Evolutionary conservation across 179 eudicot genomes (phyloP).

Genomic region (Amaranthus tricolor): DNA sequence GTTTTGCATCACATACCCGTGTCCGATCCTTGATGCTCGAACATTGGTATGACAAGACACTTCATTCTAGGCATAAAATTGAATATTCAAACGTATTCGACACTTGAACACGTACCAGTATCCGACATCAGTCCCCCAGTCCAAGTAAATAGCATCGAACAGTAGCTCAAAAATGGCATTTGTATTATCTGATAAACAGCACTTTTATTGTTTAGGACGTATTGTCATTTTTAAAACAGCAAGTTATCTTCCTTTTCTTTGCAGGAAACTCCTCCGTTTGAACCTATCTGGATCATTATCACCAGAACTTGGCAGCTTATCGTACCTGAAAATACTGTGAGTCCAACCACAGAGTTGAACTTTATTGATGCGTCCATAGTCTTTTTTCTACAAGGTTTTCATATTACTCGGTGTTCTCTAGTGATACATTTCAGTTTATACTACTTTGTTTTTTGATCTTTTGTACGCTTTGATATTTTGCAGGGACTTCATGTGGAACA

Average conservation of each 20-base stretch:
- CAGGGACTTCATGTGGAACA: slow-evolving; percentile 96
- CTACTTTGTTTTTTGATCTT: slow-evolving; percentile 9
- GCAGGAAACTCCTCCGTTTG: slow-evolving; percentile 66
- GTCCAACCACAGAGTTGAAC: slow-evolving; percentile 20
- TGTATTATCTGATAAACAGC: background rate
- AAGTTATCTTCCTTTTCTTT: slow-evolving; percentile 8
- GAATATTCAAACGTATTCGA: too few species aligned
- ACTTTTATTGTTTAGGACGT: background rate
- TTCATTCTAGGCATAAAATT: too few species aligned
- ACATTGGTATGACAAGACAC: too few species aligned
- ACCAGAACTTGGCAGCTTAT: slow-evolving; percentile 63
- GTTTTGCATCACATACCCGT: too few species aligned
- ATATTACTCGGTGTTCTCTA: background rate
- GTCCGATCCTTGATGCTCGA: too few species aligned
- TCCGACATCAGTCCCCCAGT: background rate
- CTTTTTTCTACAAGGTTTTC: background rate
- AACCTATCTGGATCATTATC: slow-evolving; percentile 73
- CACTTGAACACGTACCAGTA: too few species aligned
- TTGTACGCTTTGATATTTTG: slow-evolving; percentile 12
- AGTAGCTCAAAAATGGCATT: background rate
- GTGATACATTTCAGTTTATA: background rate
- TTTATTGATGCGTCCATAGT: background rate
- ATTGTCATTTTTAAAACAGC: background rate
- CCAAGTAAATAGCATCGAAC: background rate
- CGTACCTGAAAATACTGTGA: slow-evolving; percentile 69